Evolutionary conservation across 108 stramenopile genomes (phyloP), one percentile per base, ranked within the genome.

Genomic region (Nannochloropsis oceanica): DNA sequence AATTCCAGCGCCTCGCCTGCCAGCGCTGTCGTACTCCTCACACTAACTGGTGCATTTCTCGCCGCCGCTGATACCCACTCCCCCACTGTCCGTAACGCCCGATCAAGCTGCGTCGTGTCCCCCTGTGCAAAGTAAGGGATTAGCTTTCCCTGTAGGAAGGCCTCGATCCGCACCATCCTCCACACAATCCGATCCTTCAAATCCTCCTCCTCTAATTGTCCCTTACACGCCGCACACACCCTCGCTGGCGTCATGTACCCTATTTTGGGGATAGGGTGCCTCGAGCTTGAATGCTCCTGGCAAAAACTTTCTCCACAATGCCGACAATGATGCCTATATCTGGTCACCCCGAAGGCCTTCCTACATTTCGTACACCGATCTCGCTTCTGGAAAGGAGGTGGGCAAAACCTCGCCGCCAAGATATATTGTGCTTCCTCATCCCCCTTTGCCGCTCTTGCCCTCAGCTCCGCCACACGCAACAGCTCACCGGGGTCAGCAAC

Each of bases 1-100:
- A 97, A 92, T 81, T 97, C 95, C n/a, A 95, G 91, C 24, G 94
- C 95, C 91, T 97, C 97, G 11, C 95, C 94, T 0, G 95, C 94
- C 26, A 97, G 91, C 25, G 93, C 42, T 24, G 83, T 44, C 20
- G 13, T 44, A 43, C 14, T 22, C n/a, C 43, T 14, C 25, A 42
- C 13, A 11, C 26, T 20, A 0, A 22, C 12, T 25, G 43, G 24
- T 42, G 43, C 43, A 25, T 2, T 13, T 0, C 84, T 91, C 8
- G 94, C 95, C 89, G 88, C 89, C 7, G 84, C 86, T n/a, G 26
- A 43, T 18, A 89, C 79, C 22, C 82, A 83, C 26, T 86, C 89
- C 13, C 80, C 82, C 83, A 89, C 83, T 8, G 25, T 27, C 13
- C 89, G 89, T n/a, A 86, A 83, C 34, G 89, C 89, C 88, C 88